phyloP scores from a whole-genome alignment of 257 asterid genomes.

The Coffea canephora region DNA sequence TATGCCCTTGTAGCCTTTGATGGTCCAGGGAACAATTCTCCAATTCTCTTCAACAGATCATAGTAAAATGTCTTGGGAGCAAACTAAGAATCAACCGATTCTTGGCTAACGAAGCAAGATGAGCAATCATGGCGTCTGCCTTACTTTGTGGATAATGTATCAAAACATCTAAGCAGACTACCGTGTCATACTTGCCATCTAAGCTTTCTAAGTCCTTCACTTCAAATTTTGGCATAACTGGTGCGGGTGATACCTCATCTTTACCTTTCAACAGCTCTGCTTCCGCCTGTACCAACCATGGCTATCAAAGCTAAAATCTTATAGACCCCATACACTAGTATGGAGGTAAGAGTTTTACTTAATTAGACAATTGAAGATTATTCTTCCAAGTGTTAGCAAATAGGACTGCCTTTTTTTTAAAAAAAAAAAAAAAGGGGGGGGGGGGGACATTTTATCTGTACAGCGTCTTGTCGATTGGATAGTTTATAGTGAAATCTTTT shows the following conservation, averaged over 20 bases:
- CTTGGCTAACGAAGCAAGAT: conserved; percentile 88
- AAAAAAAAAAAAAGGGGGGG: too few species aligned
- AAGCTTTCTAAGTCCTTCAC: conserved; percentile 89
- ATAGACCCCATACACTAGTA: neutral
- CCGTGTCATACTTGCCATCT: conserved; percentile 79
- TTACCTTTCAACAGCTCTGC: conserved; percentile 58
- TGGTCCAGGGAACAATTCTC: conserved; percentile 96
- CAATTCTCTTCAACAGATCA: conserved; percentile 73
- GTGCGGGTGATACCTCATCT: conserved; percentile 42
- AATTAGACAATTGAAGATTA: neutral
- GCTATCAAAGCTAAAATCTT: neutral
- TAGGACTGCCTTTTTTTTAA: too few species aligned
- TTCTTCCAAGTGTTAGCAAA: neutral
- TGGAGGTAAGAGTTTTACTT: neutral
- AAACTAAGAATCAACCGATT: conserved; percentile 75
- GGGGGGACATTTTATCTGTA: neutral
- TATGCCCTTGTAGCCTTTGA: conserved; percentile 95
- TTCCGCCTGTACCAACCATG: conserved; percentile 49
- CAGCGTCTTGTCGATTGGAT: neutral
- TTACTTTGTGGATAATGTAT: conserved; percentile 94
- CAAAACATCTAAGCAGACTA: conserved; percentile 84
- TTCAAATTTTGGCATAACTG: conserved; percentile 69
- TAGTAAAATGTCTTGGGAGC: conserved; percentile 91
- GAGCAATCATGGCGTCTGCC: conserved; percentile 94
- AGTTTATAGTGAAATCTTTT: neutral